Evolutionary conservation across 164 flowering plant genomes (phyloP).

Genomic region (Berberis vulgaris): DNA sequence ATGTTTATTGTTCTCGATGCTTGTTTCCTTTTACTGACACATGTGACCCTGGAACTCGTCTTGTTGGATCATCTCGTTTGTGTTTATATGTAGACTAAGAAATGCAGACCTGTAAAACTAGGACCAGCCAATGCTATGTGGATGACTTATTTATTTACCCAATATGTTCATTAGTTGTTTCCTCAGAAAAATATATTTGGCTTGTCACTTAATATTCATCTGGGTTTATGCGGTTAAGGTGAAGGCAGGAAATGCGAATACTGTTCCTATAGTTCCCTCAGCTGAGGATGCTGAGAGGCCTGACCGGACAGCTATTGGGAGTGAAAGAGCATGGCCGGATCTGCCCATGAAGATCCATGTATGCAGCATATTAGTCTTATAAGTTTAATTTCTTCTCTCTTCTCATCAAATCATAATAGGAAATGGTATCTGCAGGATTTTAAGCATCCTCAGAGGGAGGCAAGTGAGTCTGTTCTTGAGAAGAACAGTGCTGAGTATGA

Average conservation of each 20-base stretch:
- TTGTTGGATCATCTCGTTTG: too few species aligned
- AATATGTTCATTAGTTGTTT: too few species aligned
- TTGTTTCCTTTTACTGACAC: too few species aligned
- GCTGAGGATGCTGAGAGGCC: constrained; percentile 33
- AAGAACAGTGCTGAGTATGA: constrained; percentile 38
- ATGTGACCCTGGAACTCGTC: too few species aligned
- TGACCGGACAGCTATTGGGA: constrained; percentile 26
- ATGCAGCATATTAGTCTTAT: constrained; percentile 1
- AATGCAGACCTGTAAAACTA: too few species aligned
- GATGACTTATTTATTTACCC: too few species aligned
- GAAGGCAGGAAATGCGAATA: constrained; percentile 33
- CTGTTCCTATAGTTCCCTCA: constrained; percentile 23
- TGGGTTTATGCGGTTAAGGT: constrained; percentile 33
- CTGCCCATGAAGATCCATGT: constrained; percentile 35
- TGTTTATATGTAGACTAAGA: too few species aligned
- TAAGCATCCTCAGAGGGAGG: constrained; percentile 41
- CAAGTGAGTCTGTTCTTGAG: constrained; percentile 35
- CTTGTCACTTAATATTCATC: not conserved
- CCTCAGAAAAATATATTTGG: not conserved
- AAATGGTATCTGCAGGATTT: constrained; percentile 17
- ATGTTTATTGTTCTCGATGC: too few species aligned
- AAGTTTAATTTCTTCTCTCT: not conserved
- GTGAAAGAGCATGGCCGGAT: constrained; percentile 48
- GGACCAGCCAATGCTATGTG: too few species aligned
- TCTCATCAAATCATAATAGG: constrained; percentile 5